Evolutionary conservation across 2,329 filamentous ascomycete genomes (phyloP), one percentile per base, ranked within the genome.

Genomic region (Fusarium sp.): DNA sequence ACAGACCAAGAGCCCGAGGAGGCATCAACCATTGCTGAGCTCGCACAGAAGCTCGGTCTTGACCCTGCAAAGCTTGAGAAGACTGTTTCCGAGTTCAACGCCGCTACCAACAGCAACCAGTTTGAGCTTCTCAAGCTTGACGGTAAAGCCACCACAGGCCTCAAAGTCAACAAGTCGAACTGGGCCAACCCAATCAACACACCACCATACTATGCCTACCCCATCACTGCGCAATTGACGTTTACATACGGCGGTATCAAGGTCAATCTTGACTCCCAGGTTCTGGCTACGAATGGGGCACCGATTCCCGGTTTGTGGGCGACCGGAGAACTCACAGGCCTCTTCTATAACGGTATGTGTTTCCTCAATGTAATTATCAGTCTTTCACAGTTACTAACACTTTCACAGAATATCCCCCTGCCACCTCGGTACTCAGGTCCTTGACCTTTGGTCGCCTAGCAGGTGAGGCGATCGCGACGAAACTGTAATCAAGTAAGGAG

Each of bases 101-200:
- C n/a, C n/a, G 41, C 41, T 3, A 11, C 10, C 27, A 44, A 44
- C 41, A n/a, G 23, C 27, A 44, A 44, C n/a, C 7, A 9, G 16
- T 44, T 23, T n/a, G 41, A 44, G 16, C 41, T 44, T 23, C 16
- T 28, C 3, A 44, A 44, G 41, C 41, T 44, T 28, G 41, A 44
- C 23, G 41, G 41, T 7, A 44, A 44, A 16, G 41, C 41, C 27
- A 44, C 41, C 15, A 44, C 41, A 7, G 41, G 41, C 16, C 50
- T 53, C 36, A 53, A 53, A 36, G 27, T 53, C 34, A 41, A 41
- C 23, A 53, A 53, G 50, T 40, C 50, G 6, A 53, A 53, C 50
- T 53, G 50, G 50, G 36, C 36, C 8, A 53, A 53, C 36, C 50
- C 50, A 8, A 11, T 53, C 50, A 53, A 53, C 36, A 23, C 16